A percentile compares a stretch with the other conserved stretches of the same genome.
Evolutionary conservation across 805 yeast genomes (phyloP).

Genomic region (Yamadazyma takamatsuzukensis): DNA sequence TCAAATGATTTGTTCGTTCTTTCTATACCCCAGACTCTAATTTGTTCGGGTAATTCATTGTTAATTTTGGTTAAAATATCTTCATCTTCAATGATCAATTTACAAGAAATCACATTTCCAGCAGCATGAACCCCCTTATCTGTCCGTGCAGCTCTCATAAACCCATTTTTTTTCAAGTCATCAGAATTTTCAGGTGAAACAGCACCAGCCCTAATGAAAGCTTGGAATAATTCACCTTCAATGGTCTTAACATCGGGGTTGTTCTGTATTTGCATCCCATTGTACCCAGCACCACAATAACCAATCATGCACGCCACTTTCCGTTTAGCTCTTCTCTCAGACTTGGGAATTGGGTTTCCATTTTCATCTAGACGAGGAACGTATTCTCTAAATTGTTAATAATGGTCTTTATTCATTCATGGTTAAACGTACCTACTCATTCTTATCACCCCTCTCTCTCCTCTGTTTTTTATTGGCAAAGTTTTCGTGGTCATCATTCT

Average conservation of each 20-base stretch:
- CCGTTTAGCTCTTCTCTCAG: conserved; percentile 74
- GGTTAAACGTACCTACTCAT: conserved; percentile 56
- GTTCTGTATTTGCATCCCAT: conserved; percentile 81
- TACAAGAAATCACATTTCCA: conserved; percentile 83
- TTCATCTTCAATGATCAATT: conserved; percentile 78
- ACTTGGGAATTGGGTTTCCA: conserved; percentile 56
- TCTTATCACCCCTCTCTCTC: conserved; percentile 30
- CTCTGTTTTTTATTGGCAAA: conserved; percentile 11
- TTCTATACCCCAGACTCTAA: conserved; percentile 89
- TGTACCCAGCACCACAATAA: conserved; percentile 94
- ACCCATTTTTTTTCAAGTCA: conserved; percentile 83
- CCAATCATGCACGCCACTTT: conserved; percentile 91
- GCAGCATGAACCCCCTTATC: conserved; percentile 99
- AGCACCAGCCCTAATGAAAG: conserved; percentile 84
- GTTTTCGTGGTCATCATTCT: conserved; percentile 1
- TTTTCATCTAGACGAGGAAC: conserved; percentile 52
- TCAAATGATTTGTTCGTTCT: conserved; percentile 89
- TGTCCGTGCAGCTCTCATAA: conserved; percentile 83
- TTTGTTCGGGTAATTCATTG: conserved; percentile 71
- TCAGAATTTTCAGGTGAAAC: conserved; percentile 81
- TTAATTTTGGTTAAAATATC: conserved; percentile 75
- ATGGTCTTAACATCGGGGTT: conserved; percentile 87
- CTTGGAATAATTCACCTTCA: conserved; percentile 83
- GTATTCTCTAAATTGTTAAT: conserved; percentile 23
- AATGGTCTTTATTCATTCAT: not conserved